phyloP scores from a whole-genome alignment of 805 yeast species.

The Debaryomyces castellii region DNA sequence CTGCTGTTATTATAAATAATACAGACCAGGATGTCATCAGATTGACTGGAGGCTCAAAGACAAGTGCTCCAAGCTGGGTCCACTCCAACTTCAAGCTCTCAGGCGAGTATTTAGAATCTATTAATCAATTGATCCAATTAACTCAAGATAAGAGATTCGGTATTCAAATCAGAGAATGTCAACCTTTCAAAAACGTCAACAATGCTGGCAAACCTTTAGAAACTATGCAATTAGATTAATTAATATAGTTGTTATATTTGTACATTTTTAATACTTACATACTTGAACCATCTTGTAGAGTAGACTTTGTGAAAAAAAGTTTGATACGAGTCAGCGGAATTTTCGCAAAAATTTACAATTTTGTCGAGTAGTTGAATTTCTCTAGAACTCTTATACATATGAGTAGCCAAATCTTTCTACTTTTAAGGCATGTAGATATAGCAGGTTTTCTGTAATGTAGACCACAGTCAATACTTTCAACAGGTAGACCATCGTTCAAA shows the following conservation, averaged over 20 bases:
- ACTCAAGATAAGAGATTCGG: constrained; percentile 71
- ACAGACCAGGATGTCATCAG: constrained; percentile 61
- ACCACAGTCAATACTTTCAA: no score
- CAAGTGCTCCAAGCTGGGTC: constrained; percentile 80
- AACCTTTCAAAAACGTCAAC: constrained; percentile 43
- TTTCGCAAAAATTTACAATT: no score
- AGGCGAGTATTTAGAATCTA: constrained; percentile 44
- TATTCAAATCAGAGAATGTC: constrained; percentile 60
- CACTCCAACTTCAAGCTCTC: constrained; percentile 73
- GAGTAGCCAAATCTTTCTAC: no score
- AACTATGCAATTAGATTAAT: constrained; percentile 18
- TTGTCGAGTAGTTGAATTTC: no score
- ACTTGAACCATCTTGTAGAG: not conserved
- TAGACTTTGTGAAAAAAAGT: no score
- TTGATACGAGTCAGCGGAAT: no score
- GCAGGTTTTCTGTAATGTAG: no score
- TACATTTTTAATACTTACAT: not conserved
- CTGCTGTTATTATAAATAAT: constrained; percentile 58
- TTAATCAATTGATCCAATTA: constrained; percentile 56
- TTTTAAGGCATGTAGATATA: no score
- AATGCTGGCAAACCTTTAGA: constrained; percentile 6
- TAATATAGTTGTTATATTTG: not conserved
- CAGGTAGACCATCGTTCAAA: no score
- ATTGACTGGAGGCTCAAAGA: constrained; percentile 74
- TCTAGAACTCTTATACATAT: no score